Evolutionary conservation across 2,329 filamentous ascomycete species (phyloP), one percentile per base, ranked within the genome.

Genomic region (Alternaria solani): DNA sequence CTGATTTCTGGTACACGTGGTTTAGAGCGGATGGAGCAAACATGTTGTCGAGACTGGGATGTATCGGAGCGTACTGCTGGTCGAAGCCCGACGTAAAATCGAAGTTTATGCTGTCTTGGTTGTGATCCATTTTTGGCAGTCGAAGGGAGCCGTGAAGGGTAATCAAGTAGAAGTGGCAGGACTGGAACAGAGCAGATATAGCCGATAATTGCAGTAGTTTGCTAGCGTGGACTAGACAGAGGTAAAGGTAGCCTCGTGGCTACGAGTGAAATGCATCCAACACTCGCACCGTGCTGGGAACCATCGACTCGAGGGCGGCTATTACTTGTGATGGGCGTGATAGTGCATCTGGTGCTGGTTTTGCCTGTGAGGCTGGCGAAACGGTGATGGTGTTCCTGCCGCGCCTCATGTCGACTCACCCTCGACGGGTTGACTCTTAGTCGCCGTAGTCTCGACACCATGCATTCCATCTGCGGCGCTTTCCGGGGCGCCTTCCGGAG

Each of bases 401-500:
- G 46, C 46, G 46, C 41, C 16, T 53, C 51, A 55, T 55, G 30
- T 55, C 32, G 23, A 51, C 16, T 12, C 41, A 11, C 47, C 41
- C 47, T 28, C 25, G 6, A 49, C 34, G n/a, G 34, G 32, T 30
- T 47, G 42, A 25, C 9, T 47, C 25, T 43, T 20, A 2, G 32
- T 30, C n/a, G 42, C 25, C 20, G 38, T 44, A 20, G 42, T 41
- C 49, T 57, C 38, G 11, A 46, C 34, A 44, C 20, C 41, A 23
- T 51, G 20, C 26, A 38, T 36, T 7, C 47, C 64, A 34, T 58
- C 64, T 12, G 34, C 64, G 32, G 32, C 12, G 14, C 12, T 7
- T 36, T 16, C 32, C 6, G 32, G 14, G 32, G 32, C 12, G 14
- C 12, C 12, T 36, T 16, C 32, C 6, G 32, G 14, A 36, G 32